Evolutionary conservation across 768 basidiomycete genomes (phyloP).

Genomic region (Lactarius vividus): DNA sequence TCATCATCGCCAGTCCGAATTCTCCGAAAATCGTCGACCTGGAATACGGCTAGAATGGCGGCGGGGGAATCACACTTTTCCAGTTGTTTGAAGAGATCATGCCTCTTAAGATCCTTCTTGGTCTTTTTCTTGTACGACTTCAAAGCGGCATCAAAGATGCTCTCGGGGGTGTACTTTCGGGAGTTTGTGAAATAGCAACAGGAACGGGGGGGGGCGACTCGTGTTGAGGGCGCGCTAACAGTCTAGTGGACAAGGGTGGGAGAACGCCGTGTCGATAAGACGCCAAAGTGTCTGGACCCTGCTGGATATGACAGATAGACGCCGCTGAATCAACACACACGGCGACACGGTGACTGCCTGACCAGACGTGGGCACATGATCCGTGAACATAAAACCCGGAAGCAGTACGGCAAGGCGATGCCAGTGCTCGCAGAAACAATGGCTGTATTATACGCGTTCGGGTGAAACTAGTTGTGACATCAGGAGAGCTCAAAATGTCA

Average conservation of each 20-base stretch:
- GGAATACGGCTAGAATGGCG: not conserved
- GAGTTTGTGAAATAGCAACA: not conserved
- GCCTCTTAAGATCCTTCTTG: not conserved
- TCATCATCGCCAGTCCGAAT: too few relatives aligned
- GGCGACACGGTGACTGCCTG: too few relatives aligned
- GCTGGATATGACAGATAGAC: not conserved
- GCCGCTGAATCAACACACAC: not conserved
- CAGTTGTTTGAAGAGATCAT: too few relatives aligned
- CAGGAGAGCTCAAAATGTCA: too few relatives aligned
- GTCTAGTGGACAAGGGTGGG: not conserved
- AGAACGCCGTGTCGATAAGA: not conserved
- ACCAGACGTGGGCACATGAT: not conserved
- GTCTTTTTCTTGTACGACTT: not conserved
- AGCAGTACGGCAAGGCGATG: not conserved
- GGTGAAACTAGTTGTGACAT: too few relatives aligned
- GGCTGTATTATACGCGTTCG: too few relatives aligned
- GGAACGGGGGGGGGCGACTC: not conserved
- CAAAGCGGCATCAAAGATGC: not conserved
- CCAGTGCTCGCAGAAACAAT: too few relatives aligned
- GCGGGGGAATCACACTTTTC: not conserved
- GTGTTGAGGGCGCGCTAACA: not conserved
- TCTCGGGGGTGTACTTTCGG: too few relatives aligned
- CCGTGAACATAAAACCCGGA: not conserved
- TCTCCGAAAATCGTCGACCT: too few relatives aligned
- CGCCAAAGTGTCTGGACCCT: not conserved